These are phyloP conservation scores for Extremus antarcticus DNA, from an alignment of 495 filamentous ascomycete species.

Conservation along the genomic window DNA sequence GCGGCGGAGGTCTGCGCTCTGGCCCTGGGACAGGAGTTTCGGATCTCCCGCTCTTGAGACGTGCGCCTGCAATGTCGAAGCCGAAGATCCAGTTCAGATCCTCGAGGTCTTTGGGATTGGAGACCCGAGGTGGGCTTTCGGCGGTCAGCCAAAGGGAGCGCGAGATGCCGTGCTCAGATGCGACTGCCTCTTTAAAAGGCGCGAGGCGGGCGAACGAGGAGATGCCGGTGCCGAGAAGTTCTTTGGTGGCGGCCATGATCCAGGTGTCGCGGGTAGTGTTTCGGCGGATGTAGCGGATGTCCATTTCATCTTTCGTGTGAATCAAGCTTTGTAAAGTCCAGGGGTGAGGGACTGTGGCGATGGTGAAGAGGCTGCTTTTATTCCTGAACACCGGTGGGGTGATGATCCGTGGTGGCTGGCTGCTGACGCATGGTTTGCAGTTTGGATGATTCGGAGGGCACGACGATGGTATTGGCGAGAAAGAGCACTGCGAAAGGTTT, in stretches of 20 bases:
- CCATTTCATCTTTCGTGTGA: slow-evolving; percentile 40
- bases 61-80: slow-evolving; percentile 58
- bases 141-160: slow-evolving; percentile 73
- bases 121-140: slow-evolving; percentile 43
- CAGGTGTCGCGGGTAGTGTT: slow-evolving; percentile 69
- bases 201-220: slow-evolving; percentile 53
- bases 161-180: slow-evolving; percentile 45
- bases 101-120: slow-evolving; percentile 34
- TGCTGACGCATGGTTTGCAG: slow-evolving; percentile 62
- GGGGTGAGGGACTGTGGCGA: slow-evolving; percentile 82
- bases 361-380: slow-evolving; percentile 51
- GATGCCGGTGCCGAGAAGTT: slow-evolving; percentile 49
- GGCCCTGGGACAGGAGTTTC: slow-evolving; percentile 40
- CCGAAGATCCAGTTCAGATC: slow-evolving; percentile 85
- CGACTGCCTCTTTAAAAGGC: slow-evolving; percentile 73
- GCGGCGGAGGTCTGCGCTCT: slow-evolving; percentile 25
- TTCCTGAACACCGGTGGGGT: slow-evolving; percentile 26
- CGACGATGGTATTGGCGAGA: slow-evolving; percentile 57
- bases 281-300: slow-evolving; percentile 59
- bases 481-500: slow-evolving; percentile 60
- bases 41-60: slow-evolving; percentile 41
- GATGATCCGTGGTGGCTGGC: slow-evolving; percentile 37
- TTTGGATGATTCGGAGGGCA: slow-evolving; percentile 72
- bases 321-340: slow-evolving; percentile 65
- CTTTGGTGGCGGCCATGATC: slow-evolving; percentile 61